phyloP scores from a whole-genome alignment of 768 basidiomycete genomes.

The Pholiota microspora region DNA sequence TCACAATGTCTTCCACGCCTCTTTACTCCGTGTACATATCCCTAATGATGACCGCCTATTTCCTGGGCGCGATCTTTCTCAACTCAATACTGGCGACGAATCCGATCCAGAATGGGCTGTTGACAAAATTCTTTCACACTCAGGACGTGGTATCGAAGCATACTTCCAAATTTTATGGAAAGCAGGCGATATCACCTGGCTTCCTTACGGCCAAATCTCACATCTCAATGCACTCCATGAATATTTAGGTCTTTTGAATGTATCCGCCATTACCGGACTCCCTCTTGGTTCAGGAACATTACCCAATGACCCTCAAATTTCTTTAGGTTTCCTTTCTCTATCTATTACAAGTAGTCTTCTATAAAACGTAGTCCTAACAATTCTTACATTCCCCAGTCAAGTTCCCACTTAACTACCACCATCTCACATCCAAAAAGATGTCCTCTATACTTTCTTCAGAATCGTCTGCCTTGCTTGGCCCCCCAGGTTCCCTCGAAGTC shows the following conservation, averaged over 20 bases:
- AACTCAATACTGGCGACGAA: slow-evolving; percentile 11
- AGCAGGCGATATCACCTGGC: slow-evolving; percentile 2
- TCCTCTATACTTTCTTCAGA: too few species aligned
- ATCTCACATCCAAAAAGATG: too few species aligned
- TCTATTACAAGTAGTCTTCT: slow-evolving; percentile 3
- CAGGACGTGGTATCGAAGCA: not conserved
- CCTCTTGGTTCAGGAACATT: not conserved
- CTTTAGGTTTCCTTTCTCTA: slow-evolving; percentile 4
- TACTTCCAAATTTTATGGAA: not conserved
- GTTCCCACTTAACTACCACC: too few species aligned
- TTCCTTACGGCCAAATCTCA: slow-evolving; percentile 13
- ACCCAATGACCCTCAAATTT: slow-evolving; percentile 1
- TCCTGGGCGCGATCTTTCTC: slow-evolving; percentile 22
- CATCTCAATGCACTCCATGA: not conserved
- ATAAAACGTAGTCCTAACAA: not conserved
- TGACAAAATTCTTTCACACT: slow-evolving; percentile 17
- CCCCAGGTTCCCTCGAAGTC: too few species aligned
- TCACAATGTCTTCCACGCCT: slow-evolving; percentile 33
- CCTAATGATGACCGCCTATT: slow-evolving; percentile 32
- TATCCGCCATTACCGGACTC: not conserved
- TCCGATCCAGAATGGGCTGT: slow-evolving; percentile 20
- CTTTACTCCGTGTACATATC: slow-evolving; percentile 22
- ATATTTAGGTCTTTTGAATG: not conserved
- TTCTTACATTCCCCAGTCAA: too few species aligned
- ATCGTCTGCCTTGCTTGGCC: too few species aligned